phyloP scores from a whole-genome alignment of 2,329 filamentous ascomycete genomes.

The Hymenoscyphus fraxineus region DNA sequence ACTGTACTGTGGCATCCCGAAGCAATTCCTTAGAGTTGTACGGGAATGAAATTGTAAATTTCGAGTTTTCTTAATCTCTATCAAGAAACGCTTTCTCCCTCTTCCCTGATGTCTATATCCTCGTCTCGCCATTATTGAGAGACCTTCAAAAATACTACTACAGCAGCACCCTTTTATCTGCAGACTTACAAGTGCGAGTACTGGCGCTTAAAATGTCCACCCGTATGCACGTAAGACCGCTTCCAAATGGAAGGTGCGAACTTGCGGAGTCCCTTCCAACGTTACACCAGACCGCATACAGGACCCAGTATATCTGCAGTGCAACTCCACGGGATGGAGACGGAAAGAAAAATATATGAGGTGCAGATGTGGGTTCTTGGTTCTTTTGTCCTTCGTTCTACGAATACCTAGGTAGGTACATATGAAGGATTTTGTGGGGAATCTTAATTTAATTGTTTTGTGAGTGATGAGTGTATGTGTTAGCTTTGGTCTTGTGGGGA shows the following conservation, averaged over 20 bases:
- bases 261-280: too few relatives aligned
- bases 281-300: background rate
- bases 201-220: background rate
- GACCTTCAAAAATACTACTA: background rate
- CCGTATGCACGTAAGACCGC: background rate
- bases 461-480: too few relatives aligned
- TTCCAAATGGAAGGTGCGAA: too few relatives aligned
- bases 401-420: background rate
- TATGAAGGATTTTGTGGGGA: background rate
- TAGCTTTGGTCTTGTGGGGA: too few relatives aligned
- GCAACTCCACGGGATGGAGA: background rate
- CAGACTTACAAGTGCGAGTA: too few relatives aligned
- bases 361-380: background rate
- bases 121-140: background rate
- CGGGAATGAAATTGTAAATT: too few relatives aligned
- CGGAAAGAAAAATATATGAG: background rate
- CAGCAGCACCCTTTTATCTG: background rate
- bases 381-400: constrained; percentile 3
- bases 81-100: too few relatives aligned
- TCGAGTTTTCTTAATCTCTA: too few relatives aligned
- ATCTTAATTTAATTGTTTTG: too few relatives aligned
- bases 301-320: too few relatives aligned
- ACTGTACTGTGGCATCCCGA: too few relatives aligned
- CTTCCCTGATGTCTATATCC: background rate
- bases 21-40: too few relatives aligned